phyloP scores from a whole-genome alignment of 176 grass and related monocot genomes.

The Aegilops bicornis region DNA sequence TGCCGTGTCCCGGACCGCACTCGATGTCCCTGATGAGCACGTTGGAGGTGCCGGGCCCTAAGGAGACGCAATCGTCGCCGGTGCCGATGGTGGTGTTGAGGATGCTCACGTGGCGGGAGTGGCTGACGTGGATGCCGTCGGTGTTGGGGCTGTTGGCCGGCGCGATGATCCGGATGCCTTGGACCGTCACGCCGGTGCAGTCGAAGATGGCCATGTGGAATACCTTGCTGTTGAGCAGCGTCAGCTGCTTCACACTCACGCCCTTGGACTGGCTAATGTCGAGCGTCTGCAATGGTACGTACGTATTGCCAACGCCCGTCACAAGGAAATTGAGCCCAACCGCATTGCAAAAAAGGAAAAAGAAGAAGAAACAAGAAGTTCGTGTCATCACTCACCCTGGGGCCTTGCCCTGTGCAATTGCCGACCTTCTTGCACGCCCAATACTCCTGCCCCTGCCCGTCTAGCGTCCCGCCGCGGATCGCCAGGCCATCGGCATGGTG shows the following conservation, averaged over 20 bases:
- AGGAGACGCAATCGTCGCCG: conserved; percentile 71
- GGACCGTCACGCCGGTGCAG: conserved; percentile 38
- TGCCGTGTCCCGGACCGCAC: conserved; percentile 67
- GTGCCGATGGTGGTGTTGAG: conserved; percentile 32
- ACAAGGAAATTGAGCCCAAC: background rate
- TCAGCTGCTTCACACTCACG: conserved; percentile 37
- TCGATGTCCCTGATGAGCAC: conserved; percentile 41
- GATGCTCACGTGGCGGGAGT: conserved; percentile 41
- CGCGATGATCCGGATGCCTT: conserved; percentile 37
- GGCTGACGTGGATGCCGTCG: conserved; percentile 60
- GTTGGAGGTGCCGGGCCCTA: conserved; percentile 44
- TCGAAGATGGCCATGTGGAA: conserved; percentile 56
- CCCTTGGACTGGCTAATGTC: conserved; percentile 45
- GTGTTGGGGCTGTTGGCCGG: conserved; percentile 70
- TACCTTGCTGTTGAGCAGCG: conserved; percentile 48
- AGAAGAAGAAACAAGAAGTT: background rate
- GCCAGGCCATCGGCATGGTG: conserved; percentile 58
- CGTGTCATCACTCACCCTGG: conserved; percentile 29
- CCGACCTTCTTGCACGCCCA: conserved; percentile 55
- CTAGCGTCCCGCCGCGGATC: conserved; percentile 48
- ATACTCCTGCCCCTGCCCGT: conserved; percentile 39
- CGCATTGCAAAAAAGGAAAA: background rate
- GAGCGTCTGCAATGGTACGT: conserved; percentile 34
- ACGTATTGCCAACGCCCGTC: no score
- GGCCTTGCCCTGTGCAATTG: conserved; percentile 26